Evolutionary conservation across 192 early-diverging fungal species (phyloP).

Genomic region (Allomyces javanicus): DNA sequence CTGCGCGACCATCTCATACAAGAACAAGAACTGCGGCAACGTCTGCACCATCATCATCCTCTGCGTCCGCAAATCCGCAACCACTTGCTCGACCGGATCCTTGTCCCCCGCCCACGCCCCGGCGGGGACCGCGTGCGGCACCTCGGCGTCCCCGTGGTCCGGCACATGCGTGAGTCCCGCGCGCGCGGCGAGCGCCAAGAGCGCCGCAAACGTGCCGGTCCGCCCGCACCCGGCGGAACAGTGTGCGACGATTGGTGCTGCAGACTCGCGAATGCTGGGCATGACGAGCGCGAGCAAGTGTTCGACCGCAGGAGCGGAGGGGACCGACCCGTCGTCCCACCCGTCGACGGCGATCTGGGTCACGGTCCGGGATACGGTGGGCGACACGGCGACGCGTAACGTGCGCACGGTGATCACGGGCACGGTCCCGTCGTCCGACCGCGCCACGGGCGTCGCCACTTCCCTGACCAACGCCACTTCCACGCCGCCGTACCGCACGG

Average conservation of each 20-base stretch:
- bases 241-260: conserved; percentile 25
- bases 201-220: conserved; percentile 29
- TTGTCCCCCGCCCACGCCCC: not conserved
- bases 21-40: conserved; percentile 30
- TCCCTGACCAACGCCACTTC: too few species aligned
- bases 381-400: not conserved
- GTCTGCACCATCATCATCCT: conserved; percentile 33
- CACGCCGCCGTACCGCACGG: too few species aligned
- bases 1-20: conserved; percentile 28
- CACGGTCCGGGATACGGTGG: not conserved
- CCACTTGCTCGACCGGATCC: conserved; percentile 16
- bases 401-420: not conserved
- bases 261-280: not conserved
- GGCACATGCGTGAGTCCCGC: too few species aligned
- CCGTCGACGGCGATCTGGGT: not conserved
- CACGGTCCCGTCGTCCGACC: not conserved
- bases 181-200: conserved; percentile 12
- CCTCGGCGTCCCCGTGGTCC: not conserved
- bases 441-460: not conserved
- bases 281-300: not conserved
- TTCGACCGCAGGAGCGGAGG: not conserved
- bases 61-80: conserved; percentile 19
- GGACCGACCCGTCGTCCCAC: not conserved
- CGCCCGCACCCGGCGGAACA: conserved; percentile 37
- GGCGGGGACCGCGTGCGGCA: conserved; percentile 3